Evolutionary conservation across 2,329 filamentous ascomycete species (phyloP), one percentile per base, ranked within the genome.

Genomic region (Cylindrodendrum hubeiense): DNA sequence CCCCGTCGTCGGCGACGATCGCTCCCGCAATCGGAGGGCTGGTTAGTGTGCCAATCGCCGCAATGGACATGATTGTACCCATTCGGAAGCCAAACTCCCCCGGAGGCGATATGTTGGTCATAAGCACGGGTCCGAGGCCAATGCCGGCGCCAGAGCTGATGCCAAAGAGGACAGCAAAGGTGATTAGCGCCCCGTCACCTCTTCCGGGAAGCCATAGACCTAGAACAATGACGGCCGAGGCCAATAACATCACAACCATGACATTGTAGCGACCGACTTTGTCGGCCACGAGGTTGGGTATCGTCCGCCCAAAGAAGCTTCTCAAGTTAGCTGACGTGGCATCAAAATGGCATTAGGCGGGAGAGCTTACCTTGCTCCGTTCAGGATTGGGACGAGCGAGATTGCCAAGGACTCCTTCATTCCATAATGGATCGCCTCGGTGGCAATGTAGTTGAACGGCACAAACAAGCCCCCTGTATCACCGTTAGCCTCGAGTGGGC

Each of bases 241-340:
- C 53, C 17, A 65, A 17, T 2, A 53, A 22, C 66, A 67, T 69
- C 39, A 46, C 39, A 10, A 65, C 39, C 63, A 69, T 69, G 54
- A 69, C 69, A 52, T 66, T 71, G 60, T 61, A 67, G n/a, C 55
- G 62, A 8, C 68, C 65, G 24, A 66, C 12, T 24, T 61, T 71
- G 60, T 71, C 68, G 3, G 67, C 68, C n/a, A 68, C 24, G 43
- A 59, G 57, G 56, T 71, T 71, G 28, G 67, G 68, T 51, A 71
- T 54, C 34, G 64, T 69, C 28, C 67, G 56, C 34, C 67, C 67
- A 55, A 70, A 69, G 61, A 69, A 70, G 61, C 66, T 67, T 55
- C 37, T 41, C 44, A 33, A 12, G 24, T 61, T 60, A 60, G 54
- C 44, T 34, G 43, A 51, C 41, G 57, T 46, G 61, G 53, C 26